phyloP scores from a whole-genome alignment of 768 basidiomycete species.

The Pleurotus sapidus region DNA sequence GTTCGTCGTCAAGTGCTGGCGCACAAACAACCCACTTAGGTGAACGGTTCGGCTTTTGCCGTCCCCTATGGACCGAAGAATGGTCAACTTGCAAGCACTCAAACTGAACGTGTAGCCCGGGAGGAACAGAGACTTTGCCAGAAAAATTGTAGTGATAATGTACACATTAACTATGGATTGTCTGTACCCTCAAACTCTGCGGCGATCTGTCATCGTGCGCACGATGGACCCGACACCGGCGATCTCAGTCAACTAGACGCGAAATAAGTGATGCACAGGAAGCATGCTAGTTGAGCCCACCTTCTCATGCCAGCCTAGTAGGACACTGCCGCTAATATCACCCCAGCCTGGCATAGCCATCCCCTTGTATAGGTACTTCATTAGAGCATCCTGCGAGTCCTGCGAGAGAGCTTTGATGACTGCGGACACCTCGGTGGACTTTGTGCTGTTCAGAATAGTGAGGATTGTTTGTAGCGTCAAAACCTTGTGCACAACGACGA shows the following conservation, averaged over 20 bases:
- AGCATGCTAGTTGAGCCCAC: constrained; percentile 39
- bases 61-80: neutral
- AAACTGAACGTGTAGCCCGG: neutral
- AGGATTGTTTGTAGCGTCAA: constrained; percentile 78
- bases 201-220: constrained; percentile 64
- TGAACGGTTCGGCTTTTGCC: neutral
- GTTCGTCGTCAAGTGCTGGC: neutral
- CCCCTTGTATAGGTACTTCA: constrained; percentile 98
- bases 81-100: too few species aligned
- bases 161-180: neutral
- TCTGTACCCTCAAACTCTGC: constrained; percentile 37
- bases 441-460: constrained; percentile 91
- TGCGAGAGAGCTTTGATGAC: constrained; percentile 71
- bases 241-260: constrained; percentile 78
- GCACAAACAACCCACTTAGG: too few species aligned
- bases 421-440: constrained; percentile 78
- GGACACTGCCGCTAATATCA: constrained; percentile 58
- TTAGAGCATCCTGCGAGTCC: constrained; percentile 84
- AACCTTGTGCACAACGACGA: constrained; percentile 41
- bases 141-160: neutral
- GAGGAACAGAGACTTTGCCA: neutral
- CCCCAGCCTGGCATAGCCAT: constrained; percentile 72
- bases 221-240: constrained; percentile 96
- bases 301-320: constrained; percentile 95
- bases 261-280: neutral